Conservation (phyloP, 352 stramenopile genomes). For the Blastocystis sp. region DNA sequence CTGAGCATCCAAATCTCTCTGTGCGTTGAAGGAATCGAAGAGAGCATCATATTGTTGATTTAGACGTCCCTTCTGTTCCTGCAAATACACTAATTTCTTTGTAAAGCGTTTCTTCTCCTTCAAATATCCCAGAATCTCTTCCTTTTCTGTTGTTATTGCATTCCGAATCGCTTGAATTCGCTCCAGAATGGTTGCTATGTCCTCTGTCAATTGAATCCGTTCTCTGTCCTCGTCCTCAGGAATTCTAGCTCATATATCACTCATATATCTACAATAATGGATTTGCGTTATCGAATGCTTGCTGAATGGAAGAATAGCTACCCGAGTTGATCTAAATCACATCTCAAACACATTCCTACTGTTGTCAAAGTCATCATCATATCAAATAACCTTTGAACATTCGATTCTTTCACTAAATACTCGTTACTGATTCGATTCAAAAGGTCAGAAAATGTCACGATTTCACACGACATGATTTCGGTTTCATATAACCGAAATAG, state of each 20-base stretch:
- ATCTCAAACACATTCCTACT: background rate
- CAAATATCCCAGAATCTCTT: background rate
- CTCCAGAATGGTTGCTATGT: background rate
- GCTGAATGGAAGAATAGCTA: background rate
- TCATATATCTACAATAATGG: background rate
- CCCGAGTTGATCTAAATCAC: constrained; percentile 9
- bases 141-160: background rate
- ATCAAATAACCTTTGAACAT: background rate
- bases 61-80: background rate
- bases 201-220: background rate
- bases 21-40: background rate
- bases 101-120: background rate
- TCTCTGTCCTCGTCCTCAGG: background rate
- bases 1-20: background rate
- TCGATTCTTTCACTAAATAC: background rate
- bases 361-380: background rate
- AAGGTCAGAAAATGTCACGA: constrained; percentile 19
- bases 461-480: constrained; percentile 21
- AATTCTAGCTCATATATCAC: background rate
- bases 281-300: background rate
- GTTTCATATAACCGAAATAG: background rate
- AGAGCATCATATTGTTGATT: background rate
- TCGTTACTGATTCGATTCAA: constrained; percentile 4
- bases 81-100: background rate
- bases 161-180: background rate